phyloP scores from a whole-genome alignment of 1,284 basidiomycete species.

The Sutorius eximius region DNA sequence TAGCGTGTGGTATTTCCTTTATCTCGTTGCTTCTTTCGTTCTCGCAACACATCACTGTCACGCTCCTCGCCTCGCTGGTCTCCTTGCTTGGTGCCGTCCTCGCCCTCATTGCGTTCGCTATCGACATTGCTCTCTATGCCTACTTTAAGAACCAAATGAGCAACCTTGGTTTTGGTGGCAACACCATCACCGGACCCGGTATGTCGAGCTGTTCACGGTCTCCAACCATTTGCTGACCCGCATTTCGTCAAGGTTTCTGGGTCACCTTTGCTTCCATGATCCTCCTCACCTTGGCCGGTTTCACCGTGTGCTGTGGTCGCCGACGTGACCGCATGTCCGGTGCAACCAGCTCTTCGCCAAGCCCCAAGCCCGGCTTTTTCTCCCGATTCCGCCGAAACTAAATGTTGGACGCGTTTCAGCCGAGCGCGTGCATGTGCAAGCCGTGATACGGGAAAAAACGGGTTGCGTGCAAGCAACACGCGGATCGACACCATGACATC shows the following conservation, averaged over 20 bases:
- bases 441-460: not conserved
- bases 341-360: slow-evolving; percentile 36
- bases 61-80: slow-evolving; percentile 57
- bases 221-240: not conserved
- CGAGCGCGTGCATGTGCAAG: not conserved
- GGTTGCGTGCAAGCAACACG: not conserved
- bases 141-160: slow-evolving; percentile 57
- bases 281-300: slow-evolving; percentile 60
- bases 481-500: not conserved
- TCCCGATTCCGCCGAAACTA: slow-evolving; percentile 28
- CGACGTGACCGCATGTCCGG: slow-evolving; percentile 48
- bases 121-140: slow-evolving; percentile 72
- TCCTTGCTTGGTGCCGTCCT: slow-evolving; percentile 67
- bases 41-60: slow-evolving; percentile 58
- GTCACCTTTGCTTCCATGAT: slow-evolving; percentile 68
- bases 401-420: not conserved
- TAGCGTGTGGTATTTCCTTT: slow-evolving; percentile 64
- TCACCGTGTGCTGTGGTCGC: slow-evolving; percentile 69
- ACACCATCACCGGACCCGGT: slow-evolving; percentile 62
- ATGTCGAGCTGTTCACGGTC: slow-evolving; percentile 17
- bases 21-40: slow-evolving; percentile 63
- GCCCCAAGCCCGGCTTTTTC: slow-evolving; percentile 19
- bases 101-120: slow-evolving; percentile 67
- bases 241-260: slow-evolving; percentile 60
- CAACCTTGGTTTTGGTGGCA: slow-evolving; percentile 45